Conservation (phyloP, 768 basidiomycete genomes). For the Pleurotus eryngii region DNA sequence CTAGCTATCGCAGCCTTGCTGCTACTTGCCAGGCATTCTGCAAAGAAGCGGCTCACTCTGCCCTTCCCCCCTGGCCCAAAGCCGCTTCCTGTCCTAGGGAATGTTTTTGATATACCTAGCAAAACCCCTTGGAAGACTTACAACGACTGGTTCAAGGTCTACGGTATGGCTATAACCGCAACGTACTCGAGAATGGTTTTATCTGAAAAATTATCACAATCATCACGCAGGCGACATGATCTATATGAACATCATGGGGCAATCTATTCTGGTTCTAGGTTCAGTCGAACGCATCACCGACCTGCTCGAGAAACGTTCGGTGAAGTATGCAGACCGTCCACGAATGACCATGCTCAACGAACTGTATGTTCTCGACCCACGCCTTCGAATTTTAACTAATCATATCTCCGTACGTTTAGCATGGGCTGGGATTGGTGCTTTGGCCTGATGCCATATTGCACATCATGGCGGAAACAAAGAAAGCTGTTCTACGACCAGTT, state of each 20-base stretch:
- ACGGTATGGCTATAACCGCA: not conserved
- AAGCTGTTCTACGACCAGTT: conserved; percentile 17
- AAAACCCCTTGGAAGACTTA: conserved; percentile 9
- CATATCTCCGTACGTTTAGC: not conserved
- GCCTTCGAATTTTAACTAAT: no score
- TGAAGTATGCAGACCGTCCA: conserved; percentile 9
- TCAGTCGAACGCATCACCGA: conserved; percentile 10
- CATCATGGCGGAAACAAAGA: conserved; percentile 16
- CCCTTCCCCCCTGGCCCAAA: conserved; percentile 21
- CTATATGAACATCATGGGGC: conserved; percentile 7
- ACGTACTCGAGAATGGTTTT: no score
- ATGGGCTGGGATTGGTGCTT: conserved; percentile 8
- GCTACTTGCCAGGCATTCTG: no score
- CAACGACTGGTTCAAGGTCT: not conserved
- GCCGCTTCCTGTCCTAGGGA: conserved; percentile 24
- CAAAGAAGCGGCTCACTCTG: not conserved
- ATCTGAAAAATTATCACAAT: no score
- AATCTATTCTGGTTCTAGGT: conserved; percentile 9
- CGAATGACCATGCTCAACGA: conserved; percentile 16
- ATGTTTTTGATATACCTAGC: conserved; percentile 21
- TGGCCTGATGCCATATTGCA: conserved; percentile 14
- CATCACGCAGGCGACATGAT: conserved; percentile 7
- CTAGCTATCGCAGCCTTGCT: no score
- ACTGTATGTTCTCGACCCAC: not conserved
- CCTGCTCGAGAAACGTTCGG: conserved; percentile 12